phyloP scores from a whole-genome alignment of 2,329 filamentous ascomycete genomes.

The Ophiostoma montium region DNA sequence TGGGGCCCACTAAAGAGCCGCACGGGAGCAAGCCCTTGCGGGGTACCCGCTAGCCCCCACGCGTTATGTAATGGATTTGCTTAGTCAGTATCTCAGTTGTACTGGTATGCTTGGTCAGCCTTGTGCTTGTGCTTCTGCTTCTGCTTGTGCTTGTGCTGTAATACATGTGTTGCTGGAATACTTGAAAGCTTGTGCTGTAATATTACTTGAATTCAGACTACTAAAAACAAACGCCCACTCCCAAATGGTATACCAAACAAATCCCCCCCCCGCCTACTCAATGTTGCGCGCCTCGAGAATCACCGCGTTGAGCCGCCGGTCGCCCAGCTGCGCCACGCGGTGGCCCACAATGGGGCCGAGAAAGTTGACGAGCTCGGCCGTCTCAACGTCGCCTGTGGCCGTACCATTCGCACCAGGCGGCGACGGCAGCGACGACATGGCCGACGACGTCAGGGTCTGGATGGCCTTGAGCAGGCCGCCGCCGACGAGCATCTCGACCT shows the following conservation, averaged over 20 bases:
- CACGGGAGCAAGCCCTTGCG: too few species aligned
- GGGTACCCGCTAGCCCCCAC: too few species aligned
- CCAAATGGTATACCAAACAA: neutral
- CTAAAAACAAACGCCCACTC: too few species aligned
- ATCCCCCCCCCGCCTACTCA: conserved; percentile 22
- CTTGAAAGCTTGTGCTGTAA: too few species aligned
- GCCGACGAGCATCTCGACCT: conserved; percentile 39
- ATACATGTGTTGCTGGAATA: too few species aligned
- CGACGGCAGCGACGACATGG: neutral
- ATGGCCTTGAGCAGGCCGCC: conserved; percentile 41
- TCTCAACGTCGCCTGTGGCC: conserved; percentile 22
- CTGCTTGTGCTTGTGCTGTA: too few species aligned
- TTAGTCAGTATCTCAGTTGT: too few species aligned
- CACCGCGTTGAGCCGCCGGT: conserved; percentile 33
- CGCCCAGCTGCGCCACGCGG: conserved; percentile 30
- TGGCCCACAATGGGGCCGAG: conserved; percentile 40
- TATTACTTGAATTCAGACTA: too few species aligned
- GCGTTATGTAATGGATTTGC: too few species aligned
- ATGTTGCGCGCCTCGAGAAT: conserved; percentile 42
- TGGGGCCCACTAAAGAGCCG: too few species aligned
- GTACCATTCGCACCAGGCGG: conserved; percentile 11
- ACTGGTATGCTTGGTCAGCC: too few species aligned
- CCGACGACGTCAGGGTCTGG: conserved; percentile 22
- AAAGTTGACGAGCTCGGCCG: conserved; percentile 36
- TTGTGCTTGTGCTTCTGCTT: too few species aligned